Evolutionary conservation across 1,284 basidiomycete species (phyloP).

Genomic region (Laetiporus sulphureus): DNA sequence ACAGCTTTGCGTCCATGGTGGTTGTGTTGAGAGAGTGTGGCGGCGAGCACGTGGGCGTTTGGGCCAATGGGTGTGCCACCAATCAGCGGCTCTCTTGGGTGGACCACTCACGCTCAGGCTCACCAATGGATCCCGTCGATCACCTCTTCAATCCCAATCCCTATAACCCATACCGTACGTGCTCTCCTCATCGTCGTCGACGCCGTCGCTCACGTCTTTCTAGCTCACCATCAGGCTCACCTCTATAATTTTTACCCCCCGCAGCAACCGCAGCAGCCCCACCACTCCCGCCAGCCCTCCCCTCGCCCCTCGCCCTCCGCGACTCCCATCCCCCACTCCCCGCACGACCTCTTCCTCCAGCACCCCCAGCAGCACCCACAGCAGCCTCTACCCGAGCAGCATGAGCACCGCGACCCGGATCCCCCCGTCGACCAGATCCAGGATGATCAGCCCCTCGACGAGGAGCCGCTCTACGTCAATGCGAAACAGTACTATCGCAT

Average conservation of each 20-base stretch:
- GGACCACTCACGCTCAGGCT: constrained; percentile 26
- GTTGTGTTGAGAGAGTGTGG: constrained; percentile 11
- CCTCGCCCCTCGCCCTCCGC: constrained; percentile 19
- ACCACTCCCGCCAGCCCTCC: constrained; percentile 21
- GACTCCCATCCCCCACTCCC: constrained; percentile 19
- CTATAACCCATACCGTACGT: constrained; percentile 39
- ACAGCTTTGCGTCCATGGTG: constrained; percentile 47
- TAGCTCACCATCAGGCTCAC: constrained; percentile 22
- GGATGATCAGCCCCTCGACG: constrained; percentile 54
- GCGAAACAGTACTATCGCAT: constrained; percentile 98
- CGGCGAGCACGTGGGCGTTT: constrained; percentile 7
- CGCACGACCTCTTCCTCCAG: constrained; percentile 22
- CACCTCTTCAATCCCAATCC: constrained; percentile 56
- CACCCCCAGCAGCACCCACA: constrained; percentile 18
- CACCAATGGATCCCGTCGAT: constrained; percentile 51
- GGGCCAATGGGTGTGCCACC: constrained; percentile 7
- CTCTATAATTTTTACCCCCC: constrained; percentile 14
- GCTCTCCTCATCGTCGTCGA: constrained; percentile 1
- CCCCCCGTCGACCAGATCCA: constrained; percentile 27
- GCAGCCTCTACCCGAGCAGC: constrained; percentile 11
- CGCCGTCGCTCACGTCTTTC: constrained; percentile 8
- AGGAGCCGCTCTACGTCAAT: constrained; percentile 95
- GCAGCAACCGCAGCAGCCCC: constrained; percentile 16
- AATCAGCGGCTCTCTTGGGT: constrained; percentile 12
- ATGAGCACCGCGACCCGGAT: constrained; percentile 21